Percentiles rank a stretch among this genome's conserved stretches.
Conservation (phyloP, 345 rosid species). For the Gynandropsis gynandra region DNA sequence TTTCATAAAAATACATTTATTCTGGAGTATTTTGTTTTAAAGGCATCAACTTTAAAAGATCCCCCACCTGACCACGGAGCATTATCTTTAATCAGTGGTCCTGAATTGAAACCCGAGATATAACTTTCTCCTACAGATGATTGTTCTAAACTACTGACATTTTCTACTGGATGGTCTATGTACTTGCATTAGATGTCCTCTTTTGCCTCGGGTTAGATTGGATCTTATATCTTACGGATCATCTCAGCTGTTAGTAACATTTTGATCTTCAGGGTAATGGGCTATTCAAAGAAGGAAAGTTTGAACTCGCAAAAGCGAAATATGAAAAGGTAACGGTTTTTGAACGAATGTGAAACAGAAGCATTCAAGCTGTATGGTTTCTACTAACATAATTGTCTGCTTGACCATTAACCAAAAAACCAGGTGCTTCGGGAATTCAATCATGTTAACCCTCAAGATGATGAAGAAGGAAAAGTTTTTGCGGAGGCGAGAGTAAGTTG, state of each 20-base stretch:
- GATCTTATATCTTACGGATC: conserved; percentile 9
- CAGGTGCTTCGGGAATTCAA: conserved; percentile 95
- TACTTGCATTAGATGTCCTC: conserved; percentile 13
- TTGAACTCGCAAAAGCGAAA: conserved; percentile 86
- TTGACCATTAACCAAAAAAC: neutral
- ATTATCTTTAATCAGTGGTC: no score
- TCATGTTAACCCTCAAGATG: conserved; percentile 96
- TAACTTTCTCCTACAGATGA: neutral
- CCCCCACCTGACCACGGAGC: no score
- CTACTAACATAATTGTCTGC: conserved; percentile 11
- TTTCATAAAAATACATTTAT: neutral
- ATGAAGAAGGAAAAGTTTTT: conserved; percentile 87
- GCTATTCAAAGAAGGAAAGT: conserved; percentile 93
- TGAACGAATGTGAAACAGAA: no score
- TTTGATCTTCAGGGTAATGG: conserved; percentile 73
- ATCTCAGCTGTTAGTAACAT: conserved; percentile 8
- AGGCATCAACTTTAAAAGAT: no score
- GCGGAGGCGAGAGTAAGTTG: conserved; percentile 59
- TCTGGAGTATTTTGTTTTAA: no score
- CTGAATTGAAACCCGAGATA: no score
- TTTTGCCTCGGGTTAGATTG: neutral
- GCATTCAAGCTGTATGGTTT: neutral
- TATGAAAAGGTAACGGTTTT: conserved; percentile 72
- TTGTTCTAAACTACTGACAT: conserved; percentile 1
- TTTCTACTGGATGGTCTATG: conserved; percentile 8